These are phyloP conservation scores for Penicillium sp. DNA, from an alignment of 2,329 filamentous ascomycete genomes.

Conservation along the genomic window DNA sequence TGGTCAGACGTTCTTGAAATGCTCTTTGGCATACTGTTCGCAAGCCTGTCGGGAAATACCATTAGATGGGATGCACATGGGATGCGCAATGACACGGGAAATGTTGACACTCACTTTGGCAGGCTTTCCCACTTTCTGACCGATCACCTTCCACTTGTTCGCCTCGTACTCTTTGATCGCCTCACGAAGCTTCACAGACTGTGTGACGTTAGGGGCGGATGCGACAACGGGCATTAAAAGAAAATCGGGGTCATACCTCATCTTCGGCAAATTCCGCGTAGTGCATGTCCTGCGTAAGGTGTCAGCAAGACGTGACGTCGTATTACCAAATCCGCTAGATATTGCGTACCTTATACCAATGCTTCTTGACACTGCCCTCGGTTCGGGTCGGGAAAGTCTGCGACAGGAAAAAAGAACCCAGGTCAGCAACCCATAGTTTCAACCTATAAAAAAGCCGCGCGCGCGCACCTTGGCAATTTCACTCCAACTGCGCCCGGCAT, in stretches of 20 bases:
- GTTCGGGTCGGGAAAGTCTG: constrained; percentile 89
- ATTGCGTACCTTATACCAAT: constrained; percentile 87
- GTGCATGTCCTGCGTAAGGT: constrained; percentile 79
- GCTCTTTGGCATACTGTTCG: constrained; percentile 94
- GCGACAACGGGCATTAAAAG: constrained; percentile 5
- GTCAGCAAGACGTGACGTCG: constrained; percentile 5
- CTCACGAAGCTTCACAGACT: constrained; percentile 63
- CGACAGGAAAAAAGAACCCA: not conserved
- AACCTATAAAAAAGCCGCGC: not conserved
- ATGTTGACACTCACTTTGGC: constrained; percentile 65
- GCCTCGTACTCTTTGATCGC: constrained; percentile 99
- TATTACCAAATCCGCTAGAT: not conserved
- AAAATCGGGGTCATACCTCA: constrained; percentile 59
- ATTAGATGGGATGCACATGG: constrained; percentile 20
- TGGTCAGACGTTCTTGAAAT: constrained; percentile 59
- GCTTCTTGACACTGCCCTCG: constrained; percentile 98
- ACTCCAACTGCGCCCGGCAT: constrained; percentile 90
- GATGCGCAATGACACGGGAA: not conserved
- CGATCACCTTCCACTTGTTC: constrained; percentile 98
- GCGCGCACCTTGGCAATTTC: constrained; percentile 87
- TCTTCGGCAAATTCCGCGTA: constrained; percentile 98
- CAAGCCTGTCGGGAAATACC: constrained; percentile 57
- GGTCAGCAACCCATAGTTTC: constrained; percentile 3
- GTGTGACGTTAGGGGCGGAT: constrained; percentile 12
- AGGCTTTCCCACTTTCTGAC: constrained; percentile 93